Base-by-base conservation (phyloP, 768 basidiomycete genomes). In the Filobasidium wieringae region DNA sequence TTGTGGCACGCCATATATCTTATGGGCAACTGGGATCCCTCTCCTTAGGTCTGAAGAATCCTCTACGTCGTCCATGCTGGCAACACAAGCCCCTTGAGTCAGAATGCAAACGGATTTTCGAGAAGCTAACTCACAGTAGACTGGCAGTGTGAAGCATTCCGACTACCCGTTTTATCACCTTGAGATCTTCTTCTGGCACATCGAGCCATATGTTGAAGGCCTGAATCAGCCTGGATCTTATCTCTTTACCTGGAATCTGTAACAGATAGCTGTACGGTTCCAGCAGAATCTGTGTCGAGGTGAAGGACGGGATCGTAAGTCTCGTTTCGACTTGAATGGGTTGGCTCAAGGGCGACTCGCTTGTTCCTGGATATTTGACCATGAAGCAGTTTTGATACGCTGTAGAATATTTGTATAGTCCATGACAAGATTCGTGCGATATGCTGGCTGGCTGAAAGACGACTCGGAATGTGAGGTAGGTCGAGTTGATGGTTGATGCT, bases 81-180 rank as follows among this genome's bases (percentile, higher is more conserved):
- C 17, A 40, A 22, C 27, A 51, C 26, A 31, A 49, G 12, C 11
- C 50, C 1, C 9, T 17, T 8, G 30, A 40, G 22, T 5, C 15
- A 40, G 11, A 40, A 40, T 5, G 37, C 17, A 40, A 27, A 15
- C 24, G 1, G 29, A 53, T 6, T 27, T 12, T n/a, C 26, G 26
- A 40, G 11, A 54, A 7, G 34, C 52, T 36, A 31, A 72, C 80
- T 68, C 66, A 91, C 92, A 97, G 79, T 26, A 99, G 78, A 70
- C 88, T 90, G 4, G 92, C 91, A 53, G 84, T 89, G 65, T 99
- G 95, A 19, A 97, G 78, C 90, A 93, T 96, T 67, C 83, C 83
- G 32, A 99, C 87, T 53, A 99, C 81, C 62, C 79, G 80, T 2
- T 84, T 80, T 59, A 99, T 90, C 40, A 86, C 76, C 27, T 72